Base-by-base conservation (phyloP, 225 moss, liverwort and hornwort genomes). In the Polytrichum formosum region DNA sequence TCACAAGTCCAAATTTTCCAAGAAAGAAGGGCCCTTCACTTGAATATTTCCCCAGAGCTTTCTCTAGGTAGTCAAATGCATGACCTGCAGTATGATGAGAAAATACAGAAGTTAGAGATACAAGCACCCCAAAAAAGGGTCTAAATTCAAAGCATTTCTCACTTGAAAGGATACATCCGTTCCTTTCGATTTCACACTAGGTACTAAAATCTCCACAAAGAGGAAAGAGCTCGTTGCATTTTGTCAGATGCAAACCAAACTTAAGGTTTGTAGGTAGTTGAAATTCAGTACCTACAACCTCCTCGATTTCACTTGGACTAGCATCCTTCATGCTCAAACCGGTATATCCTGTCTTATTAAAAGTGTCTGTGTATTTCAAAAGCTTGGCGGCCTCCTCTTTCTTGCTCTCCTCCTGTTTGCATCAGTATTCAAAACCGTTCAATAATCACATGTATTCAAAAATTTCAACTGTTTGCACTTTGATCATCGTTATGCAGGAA, bases 21-120 rank as follows among this genome's bases (percentile, higher is more conserved):
- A 85, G 20, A 56, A 85, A 74, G 67, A 74, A 85, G 3, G 85
- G 85, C 64, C 85, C 85, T 74, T 85, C 85, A 63, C 76, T 79
- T 31, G 79, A 74, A 33, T 70, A 82, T 26, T 77, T 81, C 18
- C 67, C 76, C 7, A 85, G 72, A 16, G 79, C 82, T 9, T 74
- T 72, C 74, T 85, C 85, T 74, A 85, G 28, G 69, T 74, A 23
- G 73, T 85, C 82, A 17, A 85, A 79, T 21, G 76, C 79, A 68
- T 79, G 80, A 69, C 66, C 84, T 84, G 80, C 75, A 71, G 58
- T 33, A 69, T 13, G 4, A 46, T 46, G 13, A 46, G 46, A 16
- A 46, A 46, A 9, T 13, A 46, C 16, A 4, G 13, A 46, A 46
- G 13, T 46, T 46, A 46, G 46, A 16, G 46, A 46, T 16, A 4